Percentiles rank a stretch among this genome's conserved stretches.
These are phyloP conservation scores for Didymella sp. DNA, from an alignment of 2,329 filamentous ascomycete genomes.

Conservation along the genomic window DNA sequence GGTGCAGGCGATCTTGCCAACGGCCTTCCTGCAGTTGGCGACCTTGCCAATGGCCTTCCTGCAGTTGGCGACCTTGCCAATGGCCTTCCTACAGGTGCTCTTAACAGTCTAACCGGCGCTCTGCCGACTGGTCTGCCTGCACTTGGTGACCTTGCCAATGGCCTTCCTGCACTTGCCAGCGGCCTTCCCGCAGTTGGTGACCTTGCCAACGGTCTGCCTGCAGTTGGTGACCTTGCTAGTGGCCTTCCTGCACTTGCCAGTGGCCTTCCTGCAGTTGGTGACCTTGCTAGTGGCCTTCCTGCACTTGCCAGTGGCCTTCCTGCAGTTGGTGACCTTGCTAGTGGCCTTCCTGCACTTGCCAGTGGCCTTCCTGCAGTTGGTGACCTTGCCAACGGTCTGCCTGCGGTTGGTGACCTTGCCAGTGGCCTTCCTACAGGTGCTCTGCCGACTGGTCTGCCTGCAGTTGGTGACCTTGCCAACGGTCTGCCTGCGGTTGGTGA, in stretches of 20 bases:
- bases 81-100: not conserved
- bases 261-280: not conserved
- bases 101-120: not conserved
- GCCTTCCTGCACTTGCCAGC: not conserved
- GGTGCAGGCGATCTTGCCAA: not conserved
- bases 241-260: too few relatives aligned
- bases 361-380: too few relatives aligned
- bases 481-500: not conserved
- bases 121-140: not conserved
- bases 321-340: too few relatives aligned
- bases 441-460: not conserved
- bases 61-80: not conserved
- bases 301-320: not conserved
- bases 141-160: too few relatives aligned
- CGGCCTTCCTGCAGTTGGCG: not conserved
- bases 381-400: too few relatives aligned
- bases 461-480: not conserved
- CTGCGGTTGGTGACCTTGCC: too few relatives aligned
- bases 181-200: not conserved
- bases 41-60: not conserved
- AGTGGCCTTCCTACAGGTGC: not conserved
- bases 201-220: not conserved
- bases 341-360: too few relatives aligned
- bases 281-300: too few relatives aligned
- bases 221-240: not conserved